phyloP scores from a whole-genome alignment of 2,329 filamentous ascomycete genomes.

The Aspergillus uvarum region DNA sequence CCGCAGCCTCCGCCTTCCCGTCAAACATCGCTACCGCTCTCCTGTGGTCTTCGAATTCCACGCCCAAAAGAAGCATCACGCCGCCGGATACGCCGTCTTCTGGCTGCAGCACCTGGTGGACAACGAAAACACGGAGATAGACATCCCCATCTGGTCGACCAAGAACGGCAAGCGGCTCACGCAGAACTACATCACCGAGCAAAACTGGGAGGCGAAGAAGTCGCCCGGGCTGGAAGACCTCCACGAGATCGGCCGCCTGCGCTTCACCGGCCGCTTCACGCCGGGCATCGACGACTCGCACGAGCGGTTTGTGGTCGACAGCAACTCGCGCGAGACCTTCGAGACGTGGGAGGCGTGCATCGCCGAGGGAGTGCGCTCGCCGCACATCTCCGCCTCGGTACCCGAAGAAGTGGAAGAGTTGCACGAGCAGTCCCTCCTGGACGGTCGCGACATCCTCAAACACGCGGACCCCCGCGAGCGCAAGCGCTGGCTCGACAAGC shows the following conservation, averaged over 20 bases:
- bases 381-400: conserved; percentile 70
- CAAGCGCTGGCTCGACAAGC: conserved; percentile 72
- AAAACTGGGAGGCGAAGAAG: conserved; percentile 62
- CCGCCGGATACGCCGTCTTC: conserved; percentile 73
- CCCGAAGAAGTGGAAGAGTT: conserved; percentile 70
- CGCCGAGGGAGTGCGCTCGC: conserved; percentile 76
- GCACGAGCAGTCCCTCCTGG: conserved; percentile 76
- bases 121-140: conserved; percentile 71
- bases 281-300: conserved; percentile 87
- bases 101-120: conserved; percentile 87
- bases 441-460: conserved; percentile 78
- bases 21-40: conserved; percentile 85
- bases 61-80: conserved; percentile 63
- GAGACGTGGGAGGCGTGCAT: conserved; percentile 93
- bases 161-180: conserved; percentile 71
- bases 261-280: conserved; percentile 80
- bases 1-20: conserved; percentile 70
- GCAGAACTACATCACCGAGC: conserved; percentile 87
- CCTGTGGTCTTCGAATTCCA: conserved; percentile 89
- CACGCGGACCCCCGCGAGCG: conserved; percentile 66
- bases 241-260: conserved; percentile 75
- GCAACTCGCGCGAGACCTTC: conserved; percentile 86
- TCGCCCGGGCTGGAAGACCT: conserved; percentile 74
- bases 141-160: conserved; percentile 89
- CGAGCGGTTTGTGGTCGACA: conserved; percentile 77